Conservation (phyloP, 768 basidiomycete species). For the Russula ochroleuca region DNA sequence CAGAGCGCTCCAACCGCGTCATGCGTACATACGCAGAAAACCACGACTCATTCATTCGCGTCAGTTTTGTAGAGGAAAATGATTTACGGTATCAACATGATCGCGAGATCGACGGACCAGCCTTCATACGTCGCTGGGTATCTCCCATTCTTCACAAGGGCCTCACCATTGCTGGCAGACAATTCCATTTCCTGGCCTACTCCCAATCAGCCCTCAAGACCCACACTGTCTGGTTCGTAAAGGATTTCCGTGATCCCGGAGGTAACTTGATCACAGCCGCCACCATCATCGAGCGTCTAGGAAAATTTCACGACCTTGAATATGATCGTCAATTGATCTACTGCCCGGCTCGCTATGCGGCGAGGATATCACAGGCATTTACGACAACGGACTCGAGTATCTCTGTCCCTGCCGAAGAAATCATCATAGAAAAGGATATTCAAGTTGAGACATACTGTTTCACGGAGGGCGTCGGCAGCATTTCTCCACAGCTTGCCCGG, state of each 20-base stretch:
- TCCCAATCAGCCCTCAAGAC: conserved; percentile 69
- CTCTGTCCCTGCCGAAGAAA: conserved; percentile 40
- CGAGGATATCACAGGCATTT: conserved; percentile 69
- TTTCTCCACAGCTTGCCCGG: conserved; percentile 51
- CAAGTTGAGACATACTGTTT: conserved; percentile 43
- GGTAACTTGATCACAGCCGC: conserved; percentile 37
- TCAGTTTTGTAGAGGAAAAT: conserved; percentile 59
- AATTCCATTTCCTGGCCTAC: conserved; percentile 64
- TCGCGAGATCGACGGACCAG: conserved; percentile 49
- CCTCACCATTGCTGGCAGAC: conserved; percentile 49
- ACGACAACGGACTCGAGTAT: conserved; percentile 65
- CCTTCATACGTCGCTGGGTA: conserved; percentile 48
- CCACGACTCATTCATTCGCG: conserved; percentile 56
- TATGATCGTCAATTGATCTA: conserved; percentile 47
- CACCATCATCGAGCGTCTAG: conserved; percentile 52
- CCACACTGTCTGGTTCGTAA: conserved; percentile 59
- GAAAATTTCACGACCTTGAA: conserved; percentile 46
- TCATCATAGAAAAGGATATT: conserved; percentile 46
- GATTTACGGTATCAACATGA: conserved; percentile 50
- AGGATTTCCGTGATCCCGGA: conserved; percentile 42
- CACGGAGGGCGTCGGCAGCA: conserved; percentile 68
- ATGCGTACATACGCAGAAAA: conserved; percentile 48
- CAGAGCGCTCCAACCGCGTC: conserved; percentile 59
- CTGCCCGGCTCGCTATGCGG: conserved; percentile 68
- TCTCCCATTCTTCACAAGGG: conserved; percentile 44